A percentile compares a stretch with the other conserved stretches of the same genome.
Conservation (phyloP, 2,329 filamentous ascomycete genomes). For the Xylaria multiplex region DNA sequence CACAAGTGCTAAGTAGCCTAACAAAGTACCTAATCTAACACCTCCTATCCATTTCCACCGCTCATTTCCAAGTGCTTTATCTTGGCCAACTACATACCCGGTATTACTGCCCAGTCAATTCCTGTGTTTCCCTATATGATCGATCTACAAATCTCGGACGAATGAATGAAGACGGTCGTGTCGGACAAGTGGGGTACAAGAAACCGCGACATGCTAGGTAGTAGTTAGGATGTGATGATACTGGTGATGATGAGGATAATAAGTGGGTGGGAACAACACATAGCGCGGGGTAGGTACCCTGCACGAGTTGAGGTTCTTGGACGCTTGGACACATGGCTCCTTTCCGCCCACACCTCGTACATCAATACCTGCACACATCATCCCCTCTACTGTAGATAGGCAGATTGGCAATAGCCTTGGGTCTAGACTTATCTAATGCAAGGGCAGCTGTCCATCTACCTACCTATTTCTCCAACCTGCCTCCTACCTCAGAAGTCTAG, state of each 20-base stretch:
- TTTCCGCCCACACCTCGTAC: not conserved
- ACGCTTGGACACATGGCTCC: not conserved
- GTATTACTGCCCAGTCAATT: too few relatives aligned
- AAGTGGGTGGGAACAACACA: slow-evolving; percentile 26
- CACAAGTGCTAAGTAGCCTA: too few relatives aligned
- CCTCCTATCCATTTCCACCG: too few relatives aligned
- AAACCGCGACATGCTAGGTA: not conserved
- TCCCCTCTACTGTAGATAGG: not conserved
- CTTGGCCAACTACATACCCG: too few relatives aligned
- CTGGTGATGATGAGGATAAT: not conserved
- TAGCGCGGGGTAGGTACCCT: slow-evolving; percentile 24
- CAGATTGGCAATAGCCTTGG: too few relatives aligned
- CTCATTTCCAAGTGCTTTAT: too few relatives aligned
- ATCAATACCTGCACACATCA: not conserved
- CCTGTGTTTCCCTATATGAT: not conserved
- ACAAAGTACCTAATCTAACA: too few relatives aligned
- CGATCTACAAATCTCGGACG: not conserved
- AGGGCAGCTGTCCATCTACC: not conserved
- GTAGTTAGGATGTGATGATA: not conserved
- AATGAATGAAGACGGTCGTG: not conserved
- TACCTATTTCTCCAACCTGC: too few relatives aligned
- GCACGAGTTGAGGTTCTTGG: too few relatives aligned
- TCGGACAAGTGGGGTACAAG: not conserved
- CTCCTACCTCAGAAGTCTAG: not conserved
- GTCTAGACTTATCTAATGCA: not conserved